Evolutionary conservation across 140 eudicot species (phyloP).

Genomic region (Stevia rebaudiana): DNA sequence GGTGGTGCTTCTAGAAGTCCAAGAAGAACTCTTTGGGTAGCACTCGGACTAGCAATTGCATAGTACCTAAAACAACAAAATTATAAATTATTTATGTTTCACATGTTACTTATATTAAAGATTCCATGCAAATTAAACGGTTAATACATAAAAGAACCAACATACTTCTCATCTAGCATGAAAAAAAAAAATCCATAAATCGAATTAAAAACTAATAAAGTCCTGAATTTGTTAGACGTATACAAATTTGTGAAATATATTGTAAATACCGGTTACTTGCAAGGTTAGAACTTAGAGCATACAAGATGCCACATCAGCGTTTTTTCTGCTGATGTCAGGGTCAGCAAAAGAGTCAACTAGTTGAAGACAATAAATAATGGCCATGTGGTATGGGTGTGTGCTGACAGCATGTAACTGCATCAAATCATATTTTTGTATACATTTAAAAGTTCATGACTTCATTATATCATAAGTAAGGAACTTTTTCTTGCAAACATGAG

Average conservation of each 20-base stretch:
- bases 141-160: neutral
- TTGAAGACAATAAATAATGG: neutral
- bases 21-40: slow-evolving; percentile 94
- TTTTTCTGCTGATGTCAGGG: neutral
- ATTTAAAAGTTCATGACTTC: neutral
- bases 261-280: neutral
- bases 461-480: neutral
- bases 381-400: neutral
- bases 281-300: neutral
- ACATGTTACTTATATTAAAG: neutral
- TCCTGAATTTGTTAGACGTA: neutral
- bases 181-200: neutral
- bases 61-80: slow-evolving; percentile 58
- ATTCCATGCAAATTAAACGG: neutral
- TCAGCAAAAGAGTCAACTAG: neutral
- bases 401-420: neutral
- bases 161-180: neutral
- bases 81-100: slow-evolving; percentile 10
- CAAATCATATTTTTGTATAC: neutral
- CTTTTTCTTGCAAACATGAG: slow-evolving; percentile 3
- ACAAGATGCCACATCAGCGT: neutral
- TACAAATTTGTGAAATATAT: neutral
- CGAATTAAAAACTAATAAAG: neutral
- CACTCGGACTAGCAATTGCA: slow-evolving; percentile 98
- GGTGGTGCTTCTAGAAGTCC: slow-evolving; percentile 99